Evolutionary conservation across 441 rosid genomes (phyloP), one percentile per base, ranked within the genome.

Genomic region (Cnidoscolus chayamansa): DNA sequence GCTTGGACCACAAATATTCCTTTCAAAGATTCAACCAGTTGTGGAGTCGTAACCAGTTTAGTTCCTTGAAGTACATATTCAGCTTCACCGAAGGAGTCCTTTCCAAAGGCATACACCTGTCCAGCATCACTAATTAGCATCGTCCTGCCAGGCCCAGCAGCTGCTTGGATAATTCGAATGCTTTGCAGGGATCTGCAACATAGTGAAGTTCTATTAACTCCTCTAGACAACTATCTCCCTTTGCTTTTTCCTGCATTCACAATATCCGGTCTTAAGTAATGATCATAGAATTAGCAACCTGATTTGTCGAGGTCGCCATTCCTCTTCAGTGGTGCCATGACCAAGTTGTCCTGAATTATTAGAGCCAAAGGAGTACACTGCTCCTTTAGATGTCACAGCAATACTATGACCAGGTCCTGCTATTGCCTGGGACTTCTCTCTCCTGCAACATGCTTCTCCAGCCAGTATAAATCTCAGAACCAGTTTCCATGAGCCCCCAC

Each of bases 401-500:
- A 96, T 80, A 73, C 97, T 93, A 67, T 96, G 99, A 62, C 97
- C 96, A 15, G 97, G 93, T 62, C 99, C 99, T 30, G 98, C 98
- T 68, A 88, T 74, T 11, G 94, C 99, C 78, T 91, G 98, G 7
- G 94, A 91, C 74, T 87, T 96, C 87, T 91, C 99, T 83, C 99
- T 85, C 82, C 99, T 77, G 81, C 88, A 87, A 82, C 97, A 91
- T 58, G 85, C 86, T 85, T 96, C 99, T 72, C 97, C 97, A 67
- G 96, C 94, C 71, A 91, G 87, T 77, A 96, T 82, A 82, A 89
- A 91, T 86, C 87, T 84, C 56, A 96, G 90, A 31, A 91, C 96
- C 56, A 96, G 80, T 70, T 96, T 96, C 99, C 99, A 96, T 1
- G 99, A 90, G 12, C 94, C 99, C 49, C 99, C 99, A 35, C 99